Evolutionary conservation across 2,329 filamentous ascomycete species (phyloP), one percentile per base, ranked within the genome.

Genomic region (Ilyonectria mors-panacis): DNA sequence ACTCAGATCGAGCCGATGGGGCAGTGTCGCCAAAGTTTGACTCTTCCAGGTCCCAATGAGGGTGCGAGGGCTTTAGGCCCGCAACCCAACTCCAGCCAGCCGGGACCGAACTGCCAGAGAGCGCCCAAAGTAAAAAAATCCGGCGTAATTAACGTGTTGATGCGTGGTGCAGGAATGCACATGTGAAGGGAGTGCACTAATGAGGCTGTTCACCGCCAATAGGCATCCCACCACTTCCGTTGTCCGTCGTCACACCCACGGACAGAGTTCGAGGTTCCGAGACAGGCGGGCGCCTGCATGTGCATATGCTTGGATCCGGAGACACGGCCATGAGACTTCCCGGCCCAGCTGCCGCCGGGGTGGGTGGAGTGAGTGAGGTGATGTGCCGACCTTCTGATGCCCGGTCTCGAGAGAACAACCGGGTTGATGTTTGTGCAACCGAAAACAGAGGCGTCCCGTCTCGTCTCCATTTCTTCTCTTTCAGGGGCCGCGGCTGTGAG

Each of bases 231-330:
- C 47, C 61, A 56, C 61, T 30, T 50, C 48, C 37, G 26, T n/a
- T 26, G 50, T 19, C 48, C 50, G 26, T 26, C 26, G 26, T 26
- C 26, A n/a, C 26, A 37, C 59, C 19, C 44, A 53, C 37, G 37
- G 62, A 55, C 48, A 51, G 33, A 39, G 59, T 57, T 63, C 57
- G 62, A 59, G 35, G 64, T 53, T 57, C 61, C 57, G 62, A 59
- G 35, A 61, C 42, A 64, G 51, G 19, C 60, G 61, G 70, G 68
- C 63, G 68, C 61, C 65, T 71, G 72, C 72, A 74, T 73, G 70
- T 69, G 62, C 30, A 8, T 45, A n/a, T 42, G 48, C 48, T 51
- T n/a, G 45, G 45, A 23, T 48, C 45, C 39, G 39, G 39, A 42
- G 39, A 45, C 44, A 45, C 19, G n/a, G 44, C 44, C n/a, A 45